These are phyloP conservation scores for Ustilago crameri DNA, from an alignment of 1,284 basidiomycete genomes.

Conservation along the genomic window DNA sequence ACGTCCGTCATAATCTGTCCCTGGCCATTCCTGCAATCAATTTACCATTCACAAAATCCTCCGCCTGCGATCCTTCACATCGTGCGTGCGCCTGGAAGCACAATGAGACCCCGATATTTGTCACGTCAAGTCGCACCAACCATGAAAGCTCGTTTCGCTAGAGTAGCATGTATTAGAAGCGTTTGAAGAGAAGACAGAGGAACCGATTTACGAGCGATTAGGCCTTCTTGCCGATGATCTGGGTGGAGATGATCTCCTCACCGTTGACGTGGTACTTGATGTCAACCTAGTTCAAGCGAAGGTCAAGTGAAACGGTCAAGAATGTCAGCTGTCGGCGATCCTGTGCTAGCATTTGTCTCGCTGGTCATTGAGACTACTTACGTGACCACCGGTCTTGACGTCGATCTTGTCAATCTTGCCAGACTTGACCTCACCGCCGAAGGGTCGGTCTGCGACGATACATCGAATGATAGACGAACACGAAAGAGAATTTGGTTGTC, in stretches of 20 bases:
- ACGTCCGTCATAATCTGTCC: neutral
- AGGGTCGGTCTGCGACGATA: slow-evolving; percentile 50
- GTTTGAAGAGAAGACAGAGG: neutral
- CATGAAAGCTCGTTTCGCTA: slow-evolving; percentile 1
- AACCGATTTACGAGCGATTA: slow-evolving; percentile 1
- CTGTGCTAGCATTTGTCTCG: neutral
- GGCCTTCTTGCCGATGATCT: slow-evolving; percentile 59
- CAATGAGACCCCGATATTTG: too few species aligned
- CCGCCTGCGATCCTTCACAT: too few species aligned
- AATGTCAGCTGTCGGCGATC: neutral
- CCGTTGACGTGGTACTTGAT: slow-evolving; percentile 63
- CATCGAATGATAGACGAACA: neutral
- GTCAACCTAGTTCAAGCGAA: slow-evolving; percentile 44
- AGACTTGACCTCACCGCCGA: slow-evolving; percentile 59
- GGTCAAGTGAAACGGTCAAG: too few species aligned
- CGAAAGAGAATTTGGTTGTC: too few species aligned
- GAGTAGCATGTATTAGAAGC: slow-evolving; percentile 20
- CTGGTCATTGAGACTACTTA: slow-evolving; percentile 30
- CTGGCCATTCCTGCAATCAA: neutral
- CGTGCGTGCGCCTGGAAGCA: too few species aligned
- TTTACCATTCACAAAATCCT: too few species aligned
- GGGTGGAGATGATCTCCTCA: slow-evolving; percentile 59
- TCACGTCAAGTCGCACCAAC: too few species aligned
- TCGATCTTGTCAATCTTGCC: slow-evolving; percentile 65
- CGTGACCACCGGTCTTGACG: slow-evolving; percentile 60